Conservation (phyloP, 2,329 filamentous ascomycete species). For the Fusarium sp. region DNA sequence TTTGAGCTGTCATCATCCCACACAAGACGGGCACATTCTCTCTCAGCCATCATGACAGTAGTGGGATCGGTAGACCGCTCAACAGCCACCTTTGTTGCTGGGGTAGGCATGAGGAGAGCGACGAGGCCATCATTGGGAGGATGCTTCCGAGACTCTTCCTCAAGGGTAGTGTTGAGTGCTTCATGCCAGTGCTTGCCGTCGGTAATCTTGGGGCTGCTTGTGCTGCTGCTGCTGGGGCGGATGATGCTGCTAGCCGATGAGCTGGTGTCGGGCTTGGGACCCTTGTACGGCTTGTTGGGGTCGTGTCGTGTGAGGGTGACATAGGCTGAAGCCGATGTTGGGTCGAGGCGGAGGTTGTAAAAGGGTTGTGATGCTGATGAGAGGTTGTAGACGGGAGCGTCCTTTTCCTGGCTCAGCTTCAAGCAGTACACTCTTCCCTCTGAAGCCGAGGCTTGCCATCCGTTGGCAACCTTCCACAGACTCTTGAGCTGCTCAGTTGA, state of each 20-base stretch:
- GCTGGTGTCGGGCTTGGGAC: slow-evolving; percentile 45
- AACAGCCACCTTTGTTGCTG: slow-evolving; percentile 71
- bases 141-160: slow-evolving; percentile 63
- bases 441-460: slow-evolving; percentile 70
- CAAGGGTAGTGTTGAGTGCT: slow-evolving; percentile 67
- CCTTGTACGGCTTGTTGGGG: slow-evolving; percentile 67
- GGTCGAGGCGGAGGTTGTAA: slow-evolving; percentile 73
- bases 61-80: slow-evolving; percentile 69
- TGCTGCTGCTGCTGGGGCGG: slow-evolving; percentile 40
- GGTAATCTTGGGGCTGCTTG: slow-evolving; percentile 41
- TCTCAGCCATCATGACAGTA: slow-evolving; percentile 71
- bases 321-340: slow-evolving; percentile 71
- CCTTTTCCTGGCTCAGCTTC: slow-evolving; percentile 64
- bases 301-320: slow-evolving; percentile 70
- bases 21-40: slow-evolving; percentile 76
- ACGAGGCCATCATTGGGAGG: slow-evolving; percentile 72
- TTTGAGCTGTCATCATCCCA: slow-evolving; percentile 72
- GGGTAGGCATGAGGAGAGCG: slow-evolving; percentile 74
- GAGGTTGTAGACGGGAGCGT: slow-evolving; percentile 74
- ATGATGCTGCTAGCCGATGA: slow-evolving; percentile 45
- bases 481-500: slow-evolving; percentile 71
- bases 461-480: slow-evolving; percentile 77
- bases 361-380: slow-evolving; percentile 71
- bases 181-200: slow-evolving; percentile 66
- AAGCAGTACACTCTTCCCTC: slow-evolving; percentile 71